phyloP scores from a whole-genome alignment of 345 rosid genomes.

The Theobroma cacao region DNA sequence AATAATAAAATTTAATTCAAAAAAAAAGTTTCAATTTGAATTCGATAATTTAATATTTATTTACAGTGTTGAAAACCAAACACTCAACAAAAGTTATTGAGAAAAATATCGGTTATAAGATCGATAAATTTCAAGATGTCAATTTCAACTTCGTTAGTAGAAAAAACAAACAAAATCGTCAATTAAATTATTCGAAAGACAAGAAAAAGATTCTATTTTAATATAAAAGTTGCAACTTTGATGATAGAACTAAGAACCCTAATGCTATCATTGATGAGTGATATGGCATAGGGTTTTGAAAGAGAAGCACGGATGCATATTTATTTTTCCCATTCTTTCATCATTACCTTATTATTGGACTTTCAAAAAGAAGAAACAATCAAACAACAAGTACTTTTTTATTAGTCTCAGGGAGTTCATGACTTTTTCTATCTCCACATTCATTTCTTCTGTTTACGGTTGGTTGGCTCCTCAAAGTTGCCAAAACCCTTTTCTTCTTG shows the following conservation, averaged over 20 bases:
- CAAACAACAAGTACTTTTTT: background rate
- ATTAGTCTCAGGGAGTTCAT: background rate
- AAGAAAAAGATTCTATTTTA: too few species aligned
- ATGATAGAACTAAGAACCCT: background rate
- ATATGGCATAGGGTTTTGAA: background rate
- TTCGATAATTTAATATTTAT: too few species aligned
- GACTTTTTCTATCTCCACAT: background rate
- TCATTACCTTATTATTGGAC: conserved; percentile 30
- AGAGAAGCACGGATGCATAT: background rate
- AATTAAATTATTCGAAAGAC: too few species aligned
- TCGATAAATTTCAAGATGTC: too few species aligned
- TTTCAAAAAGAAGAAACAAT: background rate
- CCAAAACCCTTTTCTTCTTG: background rate
- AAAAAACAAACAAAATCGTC: too few species aligned
- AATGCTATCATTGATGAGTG: background rate
- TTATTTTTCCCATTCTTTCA: background rate
- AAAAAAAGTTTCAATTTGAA: too few species aligned
- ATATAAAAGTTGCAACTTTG: too few species aligned
- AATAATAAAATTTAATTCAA: too few species aligned
- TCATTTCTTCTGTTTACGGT: background rate
- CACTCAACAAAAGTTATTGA: too few species aligned
- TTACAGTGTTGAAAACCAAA: too few species aligned
- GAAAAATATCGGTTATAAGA: too few species aligned
- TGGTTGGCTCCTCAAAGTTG: conserved; percentile 10
- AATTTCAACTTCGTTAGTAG: too few species aligned